Evolutionary conservation across 495 filamentous ascomycete species (phyloP).

Genomic region (Xylaria acuta): DNA sequence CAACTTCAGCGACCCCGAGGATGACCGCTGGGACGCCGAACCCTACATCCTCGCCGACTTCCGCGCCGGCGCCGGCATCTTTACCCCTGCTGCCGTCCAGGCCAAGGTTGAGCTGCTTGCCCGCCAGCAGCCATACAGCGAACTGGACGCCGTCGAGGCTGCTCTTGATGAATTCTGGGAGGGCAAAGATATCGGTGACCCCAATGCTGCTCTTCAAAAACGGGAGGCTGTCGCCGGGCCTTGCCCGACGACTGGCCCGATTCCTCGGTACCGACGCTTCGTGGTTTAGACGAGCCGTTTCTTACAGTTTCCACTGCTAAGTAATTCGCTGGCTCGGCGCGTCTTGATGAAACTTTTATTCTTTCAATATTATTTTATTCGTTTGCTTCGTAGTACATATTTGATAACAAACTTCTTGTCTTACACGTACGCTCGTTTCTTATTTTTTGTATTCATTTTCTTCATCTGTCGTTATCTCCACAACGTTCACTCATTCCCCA

Average conservation of each 20-base stretch:
- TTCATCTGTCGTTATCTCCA: background rate
- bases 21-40: slow-evolving; percentile 38
- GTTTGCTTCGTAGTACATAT: slow-evolving; percentile 8
- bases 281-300: background rate
- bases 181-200: slow-evolving; percentile 25
- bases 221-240: slow-evolving; percentile 15
- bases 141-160: slow-evolving; percentile 23
- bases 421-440: background rate
- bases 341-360: background rate
- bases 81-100: slow-evolving; percentile 22
- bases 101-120: slow-evolving; percentile 26
- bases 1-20: slow-evolving; percentile 45
- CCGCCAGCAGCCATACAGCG: slow-evolving; percentile 27
- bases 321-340: background rate
- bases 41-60: slow-evolving; percentile 23
- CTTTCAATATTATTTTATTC: background rate
- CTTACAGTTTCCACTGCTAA: background rate
- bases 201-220: slow-evolving; percentile 22
- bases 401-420: background rate
- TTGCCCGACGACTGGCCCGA: slow-evolving; percentile 5
- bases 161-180: slow-evolving; percentile 25
- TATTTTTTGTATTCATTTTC: background rate
- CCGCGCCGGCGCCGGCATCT: slow-evolving; percentile 21
- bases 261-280: slow-evolving; percentile 25
- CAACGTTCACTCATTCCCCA: background rate